Conservation (phyloP, 2,329 filamentous ascomycete species). For the Aspergillus amoenus region DNA sequence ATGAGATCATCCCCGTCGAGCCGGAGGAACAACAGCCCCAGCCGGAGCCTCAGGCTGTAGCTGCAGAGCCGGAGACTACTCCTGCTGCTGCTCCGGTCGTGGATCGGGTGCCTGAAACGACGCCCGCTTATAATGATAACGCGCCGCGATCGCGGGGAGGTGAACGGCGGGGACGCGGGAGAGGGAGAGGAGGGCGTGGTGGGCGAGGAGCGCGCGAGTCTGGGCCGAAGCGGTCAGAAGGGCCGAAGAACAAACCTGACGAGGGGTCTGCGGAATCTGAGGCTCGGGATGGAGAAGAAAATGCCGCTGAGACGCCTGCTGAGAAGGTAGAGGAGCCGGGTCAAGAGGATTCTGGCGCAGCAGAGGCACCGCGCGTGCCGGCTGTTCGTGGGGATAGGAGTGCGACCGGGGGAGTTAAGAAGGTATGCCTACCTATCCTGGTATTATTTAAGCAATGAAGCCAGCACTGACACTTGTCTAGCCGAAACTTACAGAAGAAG, state of each 20-base stretch:
- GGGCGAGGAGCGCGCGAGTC: slow-evolving; percentile 13
- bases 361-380: slow-evolving; percentile 33
- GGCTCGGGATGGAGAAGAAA: slow-evolving; percentile 17
- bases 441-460: neutral
- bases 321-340: slow-evolving; percentile 12
- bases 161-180: slow-evolving; percentile 32
- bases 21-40: slow-evolving; percentile 27
- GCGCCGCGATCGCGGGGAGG: slow-evolving; percentile 30
- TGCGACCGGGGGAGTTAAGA: slow-evolving; percentile 53
- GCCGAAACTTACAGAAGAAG: slow-evolving; percentile 64
- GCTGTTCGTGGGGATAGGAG: slow-evolving; percentile 57
- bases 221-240: slow-evolving; percentile 19
- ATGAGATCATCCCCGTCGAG: slow-evolving; percentile 49
- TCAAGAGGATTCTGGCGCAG: slow-evolving; percentile 20
- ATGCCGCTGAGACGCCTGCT: slow-evolving; percentile 13
- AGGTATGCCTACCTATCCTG: slow-evolving; percentile 30
- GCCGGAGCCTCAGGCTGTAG: slow-evolving; percentile 17
- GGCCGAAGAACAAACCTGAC: slow-evolving; percentile 16
- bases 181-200: slow-evolving; percentile 26
- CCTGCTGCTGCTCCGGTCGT: neutral
- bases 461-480: slow-evolving; percentile 35
- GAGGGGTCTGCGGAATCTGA: slow-evolving; percentile 16
- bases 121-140: slow-evolving; percentile 21
- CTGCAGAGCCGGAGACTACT: slow-evolving; percentile 12
- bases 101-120: neutral